phyloP scores from a whole-genome alignment of 345 rosid species.

The Nasturtium officinale region DNA sequence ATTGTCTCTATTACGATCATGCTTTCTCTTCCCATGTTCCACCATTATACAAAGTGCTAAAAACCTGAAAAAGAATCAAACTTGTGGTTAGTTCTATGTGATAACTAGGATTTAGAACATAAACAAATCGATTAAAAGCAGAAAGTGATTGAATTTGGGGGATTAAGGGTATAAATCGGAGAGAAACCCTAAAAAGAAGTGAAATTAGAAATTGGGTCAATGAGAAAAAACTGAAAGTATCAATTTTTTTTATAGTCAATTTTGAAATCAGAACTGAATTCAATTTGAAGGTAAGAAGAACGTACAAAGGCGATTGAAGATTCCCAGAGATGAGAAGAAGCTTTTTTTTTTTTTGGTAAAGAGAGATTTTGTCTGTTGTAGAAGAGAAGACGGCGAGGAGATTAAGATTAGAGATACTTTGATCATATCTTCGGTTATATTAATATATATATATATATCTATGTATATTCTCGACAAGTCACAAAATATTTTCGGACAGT shows the following conservation, averaged over 20 bases:
- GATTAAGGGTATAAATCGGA: neutral
- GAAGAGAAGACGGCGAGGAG: constrained; percentile 29
- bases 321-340: neutral
- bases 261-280: constrained; percentile 5
- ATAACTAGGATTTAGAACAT: neutral
- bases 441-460: too few species aligned
- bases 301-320: constrained; percentile 13
- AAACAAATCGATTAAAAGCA: neutral
- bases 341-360: neutral
- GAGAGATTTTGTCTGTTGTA: constrained; percentile 5
- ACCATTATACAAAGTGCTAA: constrained; percentile 49
- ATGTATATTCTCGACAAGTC: neutral
- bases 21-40: constrained; percentile 72
- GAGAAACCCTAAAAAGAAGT: constrained; percentile 4
- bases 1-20: constrained; percentile 54
- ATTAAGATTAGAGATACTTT: constrained; percentile 1
- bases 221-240: constrained; percentile 14
- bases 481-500: neutral
- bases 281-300: neutral
- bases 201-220: constrained; percentile 10
- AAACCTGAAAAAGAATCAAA: constrained; percentile 27
- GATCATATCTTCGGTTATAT: constrained; percentile 21
- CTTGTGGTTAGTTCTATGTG: neutral
- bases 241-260: neutral
- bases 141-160: neutral